Base-by-base conservation (phyloP, 345 rosid species). In the Rhizophora mangle region DNA sequence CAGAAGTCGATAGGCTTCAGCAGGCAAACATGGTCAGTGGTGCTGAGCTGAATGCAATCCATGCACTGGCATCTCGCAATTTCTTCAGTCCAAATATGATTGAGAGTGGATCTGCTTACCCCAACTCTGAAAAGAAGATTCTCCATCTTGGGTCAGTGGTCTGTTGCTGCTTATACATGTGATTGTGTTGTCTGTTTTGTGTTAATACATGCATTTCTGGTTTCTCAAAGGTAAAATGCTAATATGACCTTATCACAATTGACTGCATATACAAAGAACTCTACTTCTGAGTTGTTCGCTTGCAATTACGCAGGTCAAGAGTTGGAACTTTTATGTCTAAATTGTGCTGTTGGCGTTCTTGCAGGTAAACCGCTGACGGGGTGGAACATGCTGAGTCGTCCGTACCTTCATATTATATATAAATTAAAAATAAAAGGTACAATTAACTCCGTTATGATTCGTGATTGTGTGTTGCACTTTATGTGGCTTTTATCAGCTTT, bases 1-100 rank as follows among this genome's bases (percentile, higher is more conserved):
- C 90, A 52, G 98, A 95, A 74, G 76, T 90, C 6, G 99, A 92
- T 84, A 90, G 96, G 89, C 69, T 85, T 70, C 86, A 92, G 53
- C 86, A 88, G 73, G 88, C 87, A 26, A 88, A 82, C 83, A 86
- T 92, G 91, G 94, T 87, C 22, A 80, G 57, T 46, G 88, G 88
- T 16, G 77, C 83, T 54, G 96, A 92, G 84, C 81, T 92, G 22
- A 89, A 82, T 55, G 92, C 89, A 2, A 86, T 95, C 22, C 93
- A 95, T 15, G 99, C 92, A 4, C 78, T 89, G 68, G 86, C 92
- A 52, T 87, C 96, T 54, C 90, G 92, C 72, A 90, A 95, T 77
- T 95, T 92, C 96, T 90, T 95, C 67, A 80, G 78, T 49, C 71
- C 91, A 3, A 74, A 80, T 67, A 74, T 89, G 74, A 72, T 94